Percentiles rank a stretch among this genome's conserved stretches.
phyloP scores from a whole-genome alignment of 805 yeast species.

The Nakazawaea wyomingensis region DNA sequence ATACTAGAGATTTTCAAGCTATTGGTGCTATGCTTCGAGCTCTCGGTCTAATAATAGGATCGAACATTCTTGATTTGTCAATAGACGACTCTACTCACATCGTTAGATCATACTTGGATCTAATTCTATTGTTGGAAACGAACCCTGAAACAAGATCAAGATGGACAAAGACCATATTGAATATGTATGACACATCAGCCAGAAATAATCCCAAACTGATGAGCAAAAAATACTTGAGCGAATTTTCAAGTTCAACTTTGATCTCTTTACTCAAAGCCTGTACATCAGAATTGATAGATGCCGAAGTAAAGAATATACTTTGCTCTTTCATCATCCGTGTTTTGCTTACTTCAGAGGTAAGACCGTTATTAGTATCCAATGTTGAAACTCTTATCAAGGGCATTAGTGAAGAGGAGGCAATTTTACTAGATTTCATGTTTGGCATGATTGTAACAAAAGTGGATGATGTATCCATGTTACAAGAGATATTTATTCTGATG shows the following conservation, averaged over 20 bases:
- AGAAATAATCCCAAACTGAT: slow-evolving; percentile 4
- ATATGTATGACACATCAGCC: slow-evolving; percentile 16
- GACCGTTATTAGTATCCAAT: slow-evolving; percentile 23
- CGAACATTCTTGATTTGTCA: slow-evolving; percentile 18
- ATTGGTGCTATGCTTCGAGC: slow-evolving; percentile 19
- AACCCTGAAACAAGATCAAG: slow-evolving; percentile 15
- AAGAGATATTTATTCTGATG: slow-evolving; percentile 41
- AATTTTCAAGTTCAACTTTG: slow-evolving; percentile 22
- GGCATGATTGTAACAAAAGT: slow-evolving; percentile 25
- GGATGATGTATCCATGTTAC: slow-evolving; percentile 35
- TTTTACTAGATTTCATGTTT: slow-evolving; percentile 21
- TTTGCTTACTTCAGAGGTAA: slow-evolving; percentile 23
- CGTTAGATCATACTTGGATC: not conserved
- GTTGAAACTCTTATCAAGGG: slow-evolving; percentile 26
- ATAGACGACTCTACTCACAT: slow-evolving; percentile 3
- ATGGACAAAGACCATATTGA: slow-evolving; percentile 19
- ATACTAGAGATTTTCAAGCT: slow-evolving; percentile 16
- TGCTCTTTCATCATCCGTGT: slow-evolving; percentile 21
- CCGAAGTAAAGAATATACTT: not conserved
- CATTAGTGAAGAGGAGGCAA: slow-evolving; percentile 14
- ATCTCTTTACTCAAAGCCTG: slow-evolving; percentile 17
- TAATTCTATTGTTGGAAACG: slow-evolving; percentile 9
- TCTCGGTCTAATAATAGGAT: slow-evolving; percentile 14
- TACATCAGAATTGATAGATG: not conserved
- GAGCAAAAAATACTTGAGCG: slow-evolving; percentile 20